These are phyloP conservation scores for Phanerodontia chrysosporium DNA, from an alignment of 768 basidiomycete genomes.

Conservation along the genomic window DNA sequence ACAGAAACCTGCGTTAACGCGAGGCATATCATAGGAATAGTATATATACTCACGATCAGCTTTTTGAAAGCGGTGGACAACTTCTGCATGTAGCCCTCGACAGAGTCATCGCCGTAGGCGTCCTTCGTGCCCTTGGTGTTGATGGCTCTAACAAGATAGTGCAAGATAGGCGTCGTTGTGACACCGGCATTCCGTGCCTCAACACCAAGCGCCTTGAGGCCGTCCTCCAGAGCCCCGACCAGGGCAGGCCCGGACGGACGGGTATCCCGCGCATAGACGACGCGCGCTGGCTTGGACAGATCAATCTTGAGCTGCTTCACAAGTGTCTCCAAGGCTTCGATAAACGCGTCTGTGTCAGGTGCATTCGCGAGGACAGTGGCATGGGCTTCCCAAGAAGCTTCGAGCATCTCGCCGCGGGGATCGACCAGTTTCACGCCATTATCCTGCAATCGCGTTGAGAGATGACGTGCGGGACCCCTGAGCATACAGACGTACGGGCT, in stretches of 20 bases:
- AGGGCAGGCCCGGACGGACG: slow-evolving; percentile 81
- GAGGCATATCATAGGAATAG: neutral
- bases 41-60: slow-evolving; percentile 71
- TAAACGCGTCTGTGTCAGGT: slow-evolving; percentile 64
- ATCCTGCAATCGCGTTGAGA: slow-evolving; percentile 50
- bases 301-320: slow-evolving; percentile 70
- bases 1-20: neutral
- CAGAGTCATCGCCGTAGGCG: slow-evolving; percentile 74
- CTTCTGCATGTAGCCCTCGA: slow-evolving; percentile 82
- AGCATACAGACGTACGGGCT: slow-evolving; percentile 50
- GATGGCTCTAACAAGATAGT: slow-evolving; percentile 87
- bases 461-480: neutral
- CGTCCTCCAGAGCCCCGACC: slow-evolving; percentile 75
- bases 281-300: slow-evolving; percentile 67
- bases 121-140: slow-evolving; percentile 82
- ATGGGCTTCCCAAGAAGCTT: slow-evolving; percentile 85
- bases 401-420: slow-evolving; percentile 96
- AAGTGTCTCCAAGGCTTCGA: slow-evolving; percentile 57
- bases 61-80: slow-evolving; percentile 79
- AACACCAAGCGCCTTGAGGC: slow-evolving; percentile 68
- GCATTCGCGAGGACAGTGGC: slow-evolving; percentile 89
- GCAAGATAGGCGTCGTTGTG: slow-evolving; percentile 91
- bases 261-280: slow-evolving; percentile 92
- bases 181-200: slow-evolving; percentile 74
- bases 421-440: slow-evolving; percentile 99